phyloP scores from a whole-genome alignment of 2,329 filamentous ascomycete genomes.

The Nannizziopsis barbatae region DNA sequence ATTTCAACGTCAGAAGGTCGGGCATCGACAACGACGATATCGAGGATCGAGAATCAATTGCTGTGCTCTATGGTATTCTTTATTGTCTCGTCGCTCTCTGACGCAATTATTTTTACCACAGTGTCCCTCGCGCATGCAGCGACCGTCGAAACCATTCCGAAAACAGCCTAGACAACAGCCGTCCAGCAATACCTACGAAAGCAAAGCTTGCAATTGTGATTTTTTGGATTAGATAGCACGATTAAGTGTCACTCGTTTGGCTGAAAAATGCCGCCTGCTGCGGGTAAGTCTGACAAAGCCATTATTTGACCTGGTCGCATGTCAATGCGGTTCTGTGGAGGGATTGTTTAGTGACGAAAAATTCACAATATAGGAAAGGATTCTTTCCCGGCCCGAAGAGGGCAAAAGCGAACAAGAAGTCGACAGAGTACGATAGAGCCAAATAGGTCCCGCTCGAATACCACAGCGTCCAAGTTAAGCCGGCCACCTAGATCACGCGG shows the following conservation, averaged over 20 bases:
- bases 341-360: background rate
- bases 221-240: background rate
- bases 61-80: slow-evolving; percentile 9
- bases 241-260: background rate
- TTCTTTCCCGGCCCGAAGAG: slow-evolving; percentile 26
- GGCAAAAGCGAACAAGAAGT: slow-evolving; percentile 30
- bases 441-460: slow-evolving; percentile 33
- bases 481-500: slow-evolving; percentile 37
- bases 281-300: slow-evolving; percentile 20
- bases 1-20: slow-evolving; percentile 8
- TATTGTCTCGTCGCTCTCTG: slow-evolving; percentile 10
- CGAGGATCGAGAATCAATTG: slow-evolving; percentile 5
- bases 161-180: background rate
- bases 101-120: slow-evolving; percentile 9
- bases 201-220: background rate
- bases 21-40: slow-evolving; percentile 4
- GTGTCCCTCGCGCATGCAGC: slow-evolving; percentile 6
- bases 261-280: slow-evolving; percentile 25
- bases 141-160: slow-evolving; percentile 1
- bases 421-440: slow-evolving; percentile 34
- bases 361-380: slow-evolving; percentile 8
- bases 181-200: background rate
- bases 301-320: background rate
- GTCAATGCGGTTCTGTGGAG: background rate
- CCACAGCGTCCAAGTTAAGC: slow-evolving; percentile 29